phyloP scores from a whole-genome alignment of 2,329 filamentous ascomycete species.

The Neofusicoccum parvum region DNA sequence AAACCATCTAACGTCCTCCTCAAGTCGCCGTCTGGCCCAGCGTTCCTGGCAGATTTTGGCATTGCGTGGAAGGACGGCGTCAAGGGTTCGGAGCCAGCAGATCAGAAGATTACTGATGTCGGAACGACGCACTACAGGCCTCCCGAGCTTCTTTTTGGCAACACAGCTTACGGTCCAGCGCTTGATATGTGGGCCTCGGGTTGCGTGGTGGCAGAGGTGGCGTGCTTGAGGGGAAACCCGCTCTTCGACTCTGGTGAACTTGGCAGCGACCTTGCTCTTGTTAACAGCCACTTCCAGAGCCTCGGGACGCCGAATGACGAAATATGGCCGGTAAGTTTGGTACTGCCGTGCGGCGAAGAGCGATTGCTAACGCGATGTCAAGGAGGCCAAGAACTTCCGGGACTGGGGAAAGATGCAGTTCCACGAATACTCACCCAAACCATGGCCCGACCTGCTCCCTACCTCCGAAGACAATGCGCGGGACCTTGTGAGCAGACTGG shows the following conservation, averaged over 20 bases:
- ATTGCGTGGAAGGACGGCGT: constrained; percentile 76
- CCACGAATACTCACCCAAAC: constrained; percentile 66
- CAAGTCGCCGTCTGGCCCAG: constrained; percentile 66
- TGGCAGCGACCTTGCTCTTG: constrained; percentile 87
- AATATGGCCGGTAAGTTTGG: constrained; percentile 73
- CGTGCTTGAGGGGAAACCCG: constrained; percentile 57
- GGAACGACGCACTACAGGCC: constrained; percentile 90
- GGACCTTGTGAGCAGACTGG: constrained; percentile 66
- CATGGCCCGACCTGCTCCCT: constrained; percentile 72
- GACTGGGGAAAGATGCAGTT: constrained; percentile 90
- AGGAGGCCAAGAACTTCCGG: constrained; percentile 68
- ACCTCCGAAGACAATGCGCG: constrained; percentile 60
- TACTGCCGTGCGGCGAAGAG: neutral
- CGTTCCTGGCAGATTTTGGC: constrained; percentile 87
- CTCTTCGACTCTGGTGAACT: constrained; percentile 88
- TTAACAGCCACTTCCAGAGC: constrained; percentile 89
- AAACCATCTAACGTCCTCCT: constrained; percentile 91
- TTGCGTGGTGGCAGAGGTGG: constrained; percentile 77
- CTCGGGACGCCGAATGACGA: constrained; percentile 81
- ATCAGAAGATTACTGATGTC: constrained; percentile 84
- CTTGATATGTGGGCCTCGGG: constrained; percentile 92
- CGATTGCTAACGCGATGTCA: constrained; percentile 22
- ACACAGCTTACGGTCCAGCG: constrained; percentile 68
- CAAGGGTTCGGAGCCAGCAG: constrained; percentile 60
- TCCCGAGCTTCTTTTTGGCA: constrained; percentile 87